A percentile compares a stretch with the other conserved stretches of the same genome.
phyloP scores from a whole-genome alignment of 2,329 filamentous ascomycete genomes.

The Cordyceps fumosorosea region DNA sequence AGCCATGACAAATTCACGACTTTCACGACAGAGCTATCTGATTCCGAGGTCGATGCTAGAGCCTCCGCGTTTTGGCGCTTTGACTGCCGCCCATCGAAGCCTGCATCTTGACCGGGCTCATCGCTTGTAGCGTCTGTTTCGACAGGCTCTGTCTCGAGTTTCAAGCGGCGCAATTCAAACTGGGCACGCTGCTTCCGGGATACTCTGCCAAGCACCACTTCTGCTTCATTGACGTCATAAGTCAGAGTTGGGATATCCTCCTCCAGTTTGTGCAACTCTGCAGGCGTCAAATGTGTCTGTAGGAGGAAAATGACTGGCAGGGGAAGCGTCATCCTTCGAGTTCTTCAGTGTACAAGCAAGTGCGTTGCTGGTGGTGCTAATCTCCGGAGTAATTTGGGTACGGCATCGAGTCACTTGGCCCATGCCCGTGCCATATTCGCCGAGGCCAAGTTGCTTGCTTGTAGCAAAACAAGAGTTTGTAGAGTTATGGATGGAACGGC shows the following conservation, averaged over 20 bases:
- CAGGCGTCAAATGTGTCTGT: constrained; percentile 57
- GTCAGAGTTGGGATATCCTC: constrained; percentile 60
- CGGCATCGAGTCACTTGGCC: no score
- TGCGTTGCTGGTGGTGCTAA: not conserved
- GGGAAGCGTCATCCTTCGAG: constrained; percentile 19
- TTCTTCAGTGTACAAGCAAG: no score
- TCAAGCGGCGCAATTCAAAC: constrained; percentile 68
- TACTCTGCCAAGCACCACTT: constrained; percentile 68
- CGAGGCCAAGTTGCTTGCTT: no score
- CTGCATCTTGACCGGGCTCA: not conserved
- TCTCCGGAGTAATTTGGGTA: no score
- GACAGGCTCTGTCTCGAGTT: constrained; percentile 48
- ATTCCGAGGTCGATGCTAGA: not conserved
- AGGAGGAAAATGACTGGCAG: constrained; percentile 68
- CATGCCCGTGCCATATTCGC: no score
- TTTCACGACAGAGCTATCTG: constrained; percentile 26
- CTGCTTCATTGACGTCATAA: constrained; percentile 64
- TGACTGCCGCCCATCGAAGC: constrained; percentile 6
- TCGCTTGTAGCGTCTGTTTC: not conserved
- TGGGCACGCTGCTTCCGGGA: constrained; percentile 61
- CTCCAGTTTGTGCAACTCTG: constrained; percentile 58
- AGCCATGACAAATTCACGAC: constrained; percentile 57
- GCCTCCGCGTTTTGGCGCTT: constrained; percentile 18
- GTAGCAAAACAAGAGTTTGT: no score
- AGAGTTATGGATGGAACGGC: no score